Evolutionary conservation across 2,329 filamentous ascomycete genomes (phyloP).

Genomic region (Fusarium sacchari): DNA sequence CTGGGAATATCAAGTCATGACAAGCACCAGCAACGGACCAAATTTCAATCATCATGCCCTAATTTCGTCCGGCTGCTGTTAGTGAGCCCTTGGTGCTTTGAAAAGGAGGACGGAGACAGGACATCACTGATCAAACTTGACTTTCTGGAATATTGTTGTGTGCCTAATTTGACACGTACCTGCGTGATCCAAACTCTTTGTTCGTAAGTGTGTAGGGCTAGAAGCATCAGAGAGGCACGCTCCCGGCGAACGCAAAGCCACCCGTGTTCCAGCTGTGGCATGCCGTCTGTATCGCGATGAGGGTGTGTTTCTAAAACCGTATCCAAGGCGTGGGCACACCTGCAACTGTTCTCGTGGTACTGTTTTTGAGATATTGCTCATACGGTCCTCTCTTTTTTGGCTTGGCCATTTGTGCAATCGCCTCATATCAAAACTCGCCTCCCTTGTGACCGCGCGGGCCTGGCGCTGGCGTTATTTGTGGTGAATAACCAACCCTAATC

Average conservation of each 20-base stretch:
- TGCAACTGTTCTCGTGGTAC: constrained; percentile 37
- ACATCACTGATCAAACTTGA: constrained; percentile 18
- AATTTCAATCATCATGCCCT: constrained; percentile 41
- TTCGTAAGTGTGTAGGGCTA: constrained; percentile 32
- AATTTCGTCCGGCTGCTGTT: constrained; percentile 16
- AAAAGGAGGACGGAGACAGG: constrained; percentile 38
- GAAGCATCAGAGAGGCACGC: constrained; percentile 27
- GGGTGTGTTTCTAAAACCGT: constrained; percentile 34
- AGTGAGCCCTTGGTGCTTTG: constrained; percentile 24
- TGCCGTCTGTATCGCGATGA: constrained; percentile 28
- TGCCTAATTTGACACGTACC: constrained; percentile 33
- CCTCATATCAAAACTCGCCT: constrained; percentile 19
- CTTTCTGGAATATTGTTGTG: constrained; percentile 33
- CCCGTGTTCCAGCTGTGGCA: constrained; percentile 30
- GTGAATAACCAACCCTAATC: constrained; percentile 35
- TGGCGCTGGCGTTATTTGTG: neutral
- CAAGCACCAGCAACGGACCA: constrained; percentile 25
- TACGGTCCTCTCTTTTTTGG: constrained; percentile 33
- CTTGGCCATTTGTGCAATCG: constrained; percentile 27
- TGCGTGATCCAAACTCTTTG: constrained; percentile 24
- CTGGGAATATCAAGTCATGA: constrained; percentile 29
- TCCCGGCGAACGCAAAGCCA: constrained; percentile 34
- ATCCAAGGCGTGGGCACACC: constrained; percentile 20
- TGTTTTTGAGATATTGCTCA: constrained; percentile 26
- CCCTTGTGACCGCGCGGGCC: constrained; percentile 15